phyloP scores from a whole-genome alignment of 352 stramenopile species.

The Pythium monospermum region DNA sequence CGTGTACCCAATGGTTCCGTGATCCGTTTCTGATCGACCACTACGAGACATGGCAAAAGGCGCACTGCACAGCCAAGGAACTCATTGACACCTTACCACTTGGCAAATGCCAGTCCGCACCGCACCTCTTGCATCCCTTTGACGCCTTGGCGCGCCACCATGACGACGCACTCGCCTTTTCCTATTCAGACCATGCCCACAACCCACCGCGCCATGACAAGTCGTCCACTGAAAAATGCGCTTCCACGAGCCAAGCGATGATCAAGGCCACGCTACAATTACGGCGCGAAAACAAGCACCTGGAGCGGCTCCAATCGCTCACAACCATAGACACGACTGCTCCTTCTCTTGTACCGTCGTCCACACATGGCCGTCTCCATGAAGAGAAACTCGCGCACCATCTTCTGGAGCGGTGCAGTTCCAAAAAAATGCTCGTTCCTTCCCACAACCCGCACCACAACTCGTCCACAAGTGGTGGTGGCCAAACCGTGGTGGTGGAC shows the following conservation, averaged over 20 bases:
- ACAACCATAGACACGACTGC: not conserved
- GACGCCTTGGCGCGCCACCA: slow-evolving; percentile 34
- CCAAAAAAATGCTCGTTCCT: slow-evolving; percentile 26
- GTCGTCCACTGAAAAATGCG: slow-evolving; percentile 10
- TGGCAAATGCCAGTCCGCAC: slow-evolving; percentile 25
- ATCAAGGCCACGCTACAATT: slow-evolving; percentile 31
- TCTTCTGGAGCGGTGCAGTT: slow-evolving; percentile 31
- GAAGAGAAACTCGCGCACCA: slow-evolving; percentile 28
- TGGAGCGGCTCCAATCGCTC: slow-evolving; percentile 8
- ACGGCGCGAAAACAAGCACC: slow-evolving; percentile 29
- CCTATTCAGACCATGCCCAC: slow-evolving; percentile 36
- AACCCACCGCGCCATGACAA: slow-evolving; percentile 13
- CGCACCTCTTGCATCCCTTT: slow-evolving; percentile 42
- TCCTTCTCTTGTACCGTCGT: not conserved
- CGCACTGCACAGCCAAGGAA: not conserved
- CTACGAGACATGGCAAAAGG: slow-evolving; percentile 7
- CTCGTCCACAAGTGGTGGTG: slow-evolving; percentile 22
- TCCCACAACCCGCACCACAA: slow-evolving; percentile 45
- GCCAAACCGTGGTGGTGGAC: slow-evolving; percentile 13
- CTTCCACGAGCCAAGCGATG: slow-evolving; percentile 26
- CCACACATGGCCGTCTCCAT: not conserved
- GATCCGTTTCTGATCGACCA: slow-evolving; percentile 38
- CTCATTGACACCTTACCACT: slow-evolving; percentile 7
- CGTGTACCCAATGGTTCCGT: slow-evolving; percentile 46
- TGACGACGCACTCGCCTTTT: slow-evolving; percentile 36